Evolutionary conservation across 306 rosid species (phyloP), one percentile per base, ranked within the genome.

Genomic region (Prunus campanulata): DNA sequence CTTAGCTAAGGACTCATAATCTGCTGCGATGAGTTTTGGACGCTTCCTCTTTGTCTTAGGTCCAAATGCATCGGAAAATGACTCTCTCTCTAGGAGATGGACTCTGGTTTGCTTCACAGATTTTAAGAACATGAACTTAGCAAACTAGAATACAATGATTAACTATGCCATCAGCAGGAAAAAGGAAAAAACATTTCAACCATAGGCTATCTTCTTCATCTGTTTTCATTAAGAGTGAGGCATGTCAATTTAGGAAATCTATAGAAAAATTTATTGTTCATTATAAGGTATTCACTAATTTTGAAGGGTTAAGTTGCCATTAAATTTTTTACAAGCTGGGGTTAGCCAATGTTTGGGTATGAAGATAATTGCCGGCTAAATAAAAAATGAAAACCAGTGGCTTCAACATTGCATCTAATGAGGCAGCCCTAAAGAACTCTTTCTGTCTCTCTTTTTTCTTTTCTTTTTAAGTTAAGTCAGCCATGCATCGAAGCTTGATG

Each of bases 81-180:
- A 87, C 91, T 95, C 93, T 67, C 93, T 90, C 47, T 92, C 97
- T 59, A 95, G 97, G 48, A 95, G 92, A 80, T 95, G 97, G 80
- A 92, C 96, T 81, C 95, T 86, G 10, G 97, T 46, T 95, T 95
- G 98, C 98, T 95, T 67, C 86, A 84, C 86, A 83, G 66, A 35
- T 20, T 62, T 60, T 25, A 83, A 73, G 73, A 76, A 39, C 77
- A 77, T 74, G 2, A 60, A 27, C 54, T 80, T 46, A 82, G 69
- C 70, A 69, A 3, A 73, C n/a, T n/a, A 11, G 47, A 39, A 60
- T 19, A 35, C 14, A 49, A 12, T 15, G 11, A 67, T 16, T 27
- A 52, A 16, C 9, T 52, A 3, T 47, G n/a, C 24, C 16, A 48
- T 9, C 18, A 49, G 44, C 68, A 0, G 16, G 9, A 27, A 11